Percentiles rank a stretch among this genome's conserved stretches.
phyloP scores from a whole-genome alignment of 164 flowering plant genomes.

The Tetracentron sinense region DNA sequence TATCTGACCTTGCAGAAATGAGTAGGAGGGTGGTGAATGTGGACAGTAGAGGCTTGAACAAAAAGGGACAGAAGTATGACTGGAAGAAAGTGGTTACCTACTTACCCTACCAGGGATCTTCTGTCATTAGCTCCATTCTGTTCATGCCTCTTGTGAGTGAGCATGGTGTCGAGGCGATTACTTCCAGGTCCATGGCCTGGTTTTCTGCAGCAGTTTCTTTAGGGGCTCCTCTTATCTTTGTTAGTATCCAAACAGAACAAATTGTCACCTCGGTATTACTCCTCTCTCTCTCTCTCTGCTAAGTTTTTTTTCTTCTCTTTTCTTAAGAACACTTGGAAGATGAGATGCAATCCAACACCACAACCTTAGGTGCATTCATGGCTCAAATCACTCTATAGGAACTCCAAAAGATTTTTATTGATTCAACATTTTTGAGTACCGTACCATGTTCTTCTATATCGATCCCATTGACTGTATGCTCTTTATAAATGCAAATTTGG shows the following conservation, averaged over 20 bases:
- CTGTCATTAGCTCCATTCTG: slow-evolving; percentile 47
- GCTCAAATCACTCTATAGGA: too few species aligned
- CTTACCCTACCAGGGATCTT: slow-evolving; percentile 36
- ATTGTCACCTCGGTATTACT: slow-evolving; percentile 29
- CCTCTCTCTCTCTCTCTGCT: not conserved
- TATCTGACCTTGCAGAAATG: slow-evolving; percentile 38
- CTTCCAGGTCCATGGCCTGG: slow-evolving; percentile 61
- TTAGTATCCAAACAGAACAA: slow-evolving; percentile 61
- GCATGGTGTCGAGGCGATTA: slow-evolving; percentile 27
- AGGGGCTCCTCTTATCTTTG: slow-evolving; percentile 53
- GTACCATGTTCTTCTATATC: too few species aligned
- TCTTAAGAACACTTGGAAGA: too few species aligned
- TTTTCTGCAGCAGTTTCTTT: slow-evolving; percentile 56
- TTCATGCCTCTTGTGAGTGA: slow-evolving; percentile 46
- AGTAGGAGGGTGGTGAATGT: slow-evolving; percentile 47
- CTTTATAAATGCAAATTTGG: too few species aligned
- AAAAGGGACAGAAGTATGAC: slow-evolving; percentile 41
- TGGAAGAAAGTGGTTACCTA: slow-evolving; percentile 45
- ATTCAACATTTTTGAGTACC: too few species aligned
- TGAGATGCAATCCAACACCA: too few species aligned
- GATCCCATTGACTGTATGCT: too few species aligned
- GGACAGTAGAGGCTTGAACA: slow-evolving; percentile 27
- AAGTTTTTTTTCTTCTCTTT: slow-evolving; percentile 3
- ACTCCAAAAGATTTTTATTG: too few species aligned
- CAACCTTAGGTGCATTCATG: too few species aligned